Evolutionary conservation across 805 yeast species (phyloP).

Genomic region (Candida bentonensis): DNA sequence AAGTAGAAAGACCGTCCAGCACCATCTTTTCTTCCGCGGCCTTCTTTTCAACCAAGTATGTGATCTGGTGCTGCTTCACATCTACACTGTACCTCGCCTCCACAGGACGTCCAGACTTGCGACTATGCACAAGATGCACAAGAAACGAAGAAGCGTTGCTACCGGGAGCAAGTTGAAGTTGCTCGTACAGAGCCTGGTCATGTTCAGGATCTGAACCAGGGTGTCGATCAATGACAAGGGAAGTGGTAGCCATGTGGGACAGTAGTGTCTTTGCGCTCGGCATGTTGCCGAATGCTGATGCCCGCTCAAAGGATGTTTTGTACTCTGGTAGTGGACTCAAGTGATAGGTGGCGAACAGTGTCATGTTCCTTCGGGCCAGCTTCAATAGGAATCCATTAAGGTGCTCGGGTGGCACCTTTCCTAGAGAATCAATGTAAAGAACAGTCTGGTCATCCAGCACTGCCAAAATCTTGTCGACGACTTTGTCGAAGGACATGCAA

Average conservation of each 20-base stretch:
- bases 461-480: slow-evolving; percentile 14
- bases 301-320: slow-evolving; percentile 9
- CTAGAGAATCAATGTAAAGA: slow-evolving; percentile 57
- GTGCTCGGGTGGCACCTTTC: slow-evolving; percentile 34
- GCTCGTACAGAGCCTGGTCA: not conserved
- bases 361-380: slow-evolving; percentile 32
- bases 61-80: slow-evolving; percentile 30
- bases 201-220: not conserved
- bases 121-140: slow-evolving; percentile 45
- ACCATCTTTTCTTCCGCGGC: slow-evolving; percentile 34
- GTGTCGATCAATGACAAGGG: slow-evolving; percentile 5
- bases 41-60: slow-evolving; percentile 17
- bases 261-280: not conserved
- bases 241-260: slow-evolving; percentile 1
- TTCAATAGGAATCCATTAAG: slow-evolving; percentile 37
- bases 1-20: slow-evolving; percentile 69
- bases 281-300: slow-evolving; percentile 2
- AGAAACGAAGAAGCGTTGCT: slow-evolving; percentile 35
- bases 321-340: slow-evolving; percentile 25
- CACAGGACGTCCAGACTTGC: slow-evolving; percentile 76
- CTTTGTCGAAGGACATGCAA: slow-evolving; percentile 7
- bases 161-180: slow-evolving; percentile 12
- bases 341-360: slow-evolving; percentile 37
- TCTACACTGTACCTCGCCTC: slow-evolving; percentile 42
- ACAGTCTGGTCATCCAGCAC: slow-evolving; percentile 11